A percentile compares a stretch with the other conserved stretches of the same genome.
Evolutionary conservation across 164 flowering plant genomes (phyloP).

Genomic region (Tetrastigma voinierianum): DNA sequence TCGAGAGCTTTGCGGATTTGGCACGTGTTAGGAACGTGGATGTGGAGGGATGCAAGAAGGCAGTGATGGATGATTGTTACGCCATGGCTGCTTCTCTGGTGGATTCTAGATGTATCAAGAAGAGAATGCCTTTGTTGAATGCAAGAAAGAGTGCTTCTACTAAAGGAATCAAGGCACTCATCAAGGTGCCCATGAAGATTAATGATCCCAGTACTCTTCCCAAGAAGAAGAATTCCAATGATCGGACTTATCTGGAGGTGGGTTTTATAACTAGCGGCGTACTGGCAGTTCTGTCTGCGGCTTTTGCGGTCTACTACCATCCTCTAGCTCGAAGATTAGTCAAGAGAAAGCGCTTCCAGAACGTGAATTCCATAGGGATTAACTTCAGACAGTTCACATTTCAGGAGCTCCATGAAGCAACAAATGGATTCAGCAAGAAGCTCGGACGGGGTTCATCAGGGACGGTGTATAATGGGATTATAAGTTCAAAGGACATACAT

Average conservation of each 20-base stretch:
- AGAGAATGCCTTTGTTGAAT: constrained; percentile 22
- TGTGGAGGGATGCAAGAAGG: constrained; percentile 19
- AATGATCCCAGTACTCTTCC: neutral
- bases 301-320: constrained; percentile 6
- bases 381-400: constrained; percentile 16
- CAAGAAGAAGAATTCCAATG: neutral
- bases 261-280: constrained; percentile 3
- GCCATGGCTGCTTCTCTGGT: constrained; percentile 15
- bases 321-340: constrained; percentile 7
- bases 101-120: constrained; percentile 15
- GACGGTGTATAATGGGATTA: constrained; percentile 15
- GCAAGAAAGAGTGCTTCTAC: constrained; percentile 13
- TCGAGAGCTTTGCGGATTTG: constrained; percentile 10
- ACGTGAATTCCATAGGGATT: constrained; percentile 8
- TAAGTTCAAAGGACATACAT: constrained; percentile 3
- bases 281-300: constrained; percentile 5
- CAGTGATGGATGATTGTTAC: constrained; percentile 26
- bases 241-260: neutral
- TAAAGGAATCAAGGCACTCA: constrained; percentile 11
- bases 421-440: constrained; percentile 10
- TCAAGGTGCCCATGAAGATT: constrained; percentile 18
- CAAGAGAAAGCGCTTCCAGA: neutral
- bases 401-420: constrained; percentile 17
- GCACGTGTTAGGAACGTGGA: neutral
- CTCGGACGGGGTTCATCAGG: constrained; percentile 18